phyloP scores from a whole-genome alignment of 2,329 filamentous ascomycete species.

The Trichoderma asperellum region DNA sequence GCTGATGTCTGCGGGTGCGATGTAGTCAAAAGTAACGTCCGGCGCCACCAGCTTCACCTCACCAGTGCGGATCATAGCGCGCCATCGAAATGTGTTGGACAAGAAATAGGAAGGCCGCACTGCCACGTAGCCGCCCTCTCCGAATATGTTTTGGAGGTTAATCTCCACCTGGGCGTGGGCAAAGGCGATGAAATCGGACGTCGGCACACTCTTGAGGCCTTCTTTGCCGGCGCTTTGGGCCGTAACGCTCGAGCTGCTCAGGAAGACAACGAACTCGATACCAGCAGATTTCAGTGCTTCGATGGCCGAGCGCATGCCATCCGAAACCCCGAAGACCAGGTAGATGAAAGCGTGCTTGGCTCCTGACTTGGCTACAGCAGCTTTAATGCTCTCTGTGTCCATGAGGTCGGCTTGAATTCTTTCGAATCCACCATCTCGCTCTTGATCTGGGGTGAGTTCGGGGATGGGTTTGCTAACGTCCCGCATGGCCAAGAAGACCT shows the following conservation, averaged over 20 bases:
- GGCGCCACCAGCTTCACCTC: background rate
- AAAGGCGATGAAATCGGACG: background rate
- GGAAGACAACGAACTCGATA: background rate
- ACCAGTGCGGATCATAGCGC: background rate
- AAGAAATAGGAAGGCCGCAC: background rate
- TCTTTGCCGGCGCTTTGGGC: background rate
- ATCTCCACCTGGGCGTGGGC: background rate
- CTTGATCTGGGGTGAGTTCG: background rate
- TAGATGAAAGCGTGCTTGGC: background rate
- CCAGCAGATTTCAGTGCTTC: background rate
- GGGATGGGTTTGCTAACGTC: background rate
- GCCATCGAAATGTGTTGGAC: background rate
- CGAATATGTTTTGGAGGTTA: background rate
- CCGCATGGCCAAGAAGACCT: background rate
- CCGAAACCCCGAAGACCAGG: background rate
- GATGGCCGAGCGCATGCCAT: background rate
- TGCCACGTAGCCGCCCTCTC: background rate
- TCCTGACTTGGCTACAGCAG: background rate
- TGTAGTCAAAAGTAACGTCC: background rate
- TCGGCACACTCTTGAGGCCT: background rate
- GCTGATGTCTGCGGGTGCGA: background rate
- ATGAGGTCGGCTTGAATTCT: background rate
- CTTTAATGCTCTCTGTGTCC: background rate
- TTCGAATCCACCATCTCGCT: background rate
- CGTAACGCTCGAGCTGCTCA: background rate